Conservation (phyloP, 2,329 filamentous ascomycete species). For the Clarireedia paspali region DNA sequence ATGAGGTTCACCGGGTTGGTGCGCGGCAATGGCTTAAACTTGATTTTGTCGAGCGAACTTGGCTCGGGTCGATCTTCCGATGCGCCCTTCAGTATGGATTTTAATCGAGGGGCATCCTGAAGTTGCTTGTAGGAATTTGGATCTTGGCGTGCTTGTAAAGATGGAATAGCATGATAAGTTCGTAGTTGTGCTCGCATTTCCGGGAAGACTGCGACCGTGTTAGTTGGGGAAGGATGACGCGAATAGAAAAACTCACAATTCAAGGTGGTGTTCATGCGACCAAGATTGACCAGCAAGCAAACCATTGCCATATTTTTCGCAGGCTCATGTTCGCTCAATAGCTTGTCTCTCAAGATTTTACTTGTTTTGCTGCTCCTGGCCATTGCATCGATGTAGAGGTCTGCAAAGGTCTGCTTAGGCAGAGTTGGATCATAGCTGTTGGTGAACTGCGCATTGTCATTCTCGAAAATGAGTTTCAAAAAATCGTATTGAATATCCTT, state of each 20-base stretch:
- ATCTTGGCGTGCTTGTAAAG: conserved; percentile 88
- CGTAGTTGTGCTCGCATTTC: conserved; percentile 97
- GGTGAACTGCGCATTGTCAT: conserved; percentile 71
- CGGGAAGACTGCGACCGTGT: conserved; percentile 68
- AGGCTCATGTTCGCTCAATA: conserved; percentile 82
- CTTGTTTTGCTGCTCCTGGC: conserved; percentile 97
- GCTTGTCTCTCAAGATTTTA: conserved; percentile 95
- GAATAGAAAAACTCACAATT: conserved; percentile 61
- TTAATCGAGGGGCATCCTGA: conserved; percentile 90
- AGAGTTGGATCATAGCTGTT: conserved; percentile 62
- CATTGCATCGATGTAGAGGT: conserved; percentile 98
- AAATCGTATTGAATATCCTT: conserved; percentile 88
- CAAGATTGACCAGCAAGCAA: conserved; percentile 92
- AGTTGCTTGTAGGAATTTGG: conserved; percentile 95
- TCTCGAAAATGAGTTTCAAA: conserved; percentile 70
- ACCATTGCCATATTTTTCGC: conserved; percentile 99
- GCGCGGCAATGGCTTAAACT: conserved; percentile 58
- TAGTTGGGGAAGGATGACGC: conserved; percentile 13
- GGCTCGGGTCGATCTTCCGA: conserved; percentile 88
- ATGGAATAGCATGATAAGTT: conserved; percentile 97
- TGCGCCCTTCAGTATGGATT: conserved; percentile 94
- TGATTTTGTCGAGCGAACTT: conserved; percentile 75
- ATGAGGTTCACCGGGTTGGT: conserved; percentile 97
- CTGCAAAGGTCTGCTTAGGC: conserved; percentile 74
- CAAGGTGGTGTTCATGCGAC: conserved; percentile 96